Evolutionary conservation across 148 eudicot genomes (phyloP), one percentile per base, ranked within the genome.

Genomic region (Drosera capensis): DNA sequence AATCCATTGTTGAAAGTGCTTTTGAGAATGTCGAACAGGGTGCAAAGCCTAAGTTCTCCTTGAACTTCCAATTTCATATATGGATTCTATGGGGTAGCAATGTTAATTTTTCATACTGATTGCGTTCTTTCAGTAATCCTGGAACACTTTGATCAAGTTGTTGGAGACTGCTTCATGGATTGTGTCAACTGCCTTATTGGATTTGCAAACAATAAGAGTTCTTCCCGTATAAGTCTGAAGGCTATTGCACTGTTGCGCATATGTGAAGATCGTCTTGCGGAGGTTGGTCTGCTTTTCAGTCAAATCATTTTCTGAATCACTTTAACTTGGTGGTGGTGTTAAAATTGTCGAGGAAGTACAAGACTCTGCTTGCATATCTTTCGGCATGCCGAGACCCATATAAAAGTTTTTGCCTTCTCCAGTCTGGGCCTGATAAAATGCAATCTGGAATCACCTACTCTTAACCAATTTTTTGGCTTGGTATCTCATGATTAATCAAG

Each of bases 21-120:
- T 90, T 90, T 68, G 99, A 84, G 65, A 90, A 78, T 76, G 94
- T 90, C 21, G 99, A 90, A 53, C 99, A 90, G 68, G 99, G 99
- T 85, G 53, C 49, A 78, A 35, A 39, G 30, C 3, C 45, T 51
- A 20, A 21, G 19, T 51, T 24, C 14, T 46, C 19, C 23, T 39
- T 42, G 16, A 45, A 16, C 15, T 44, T 36, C 19, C 46, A 0
- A 9, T 26, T 25, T 7, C 6, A 18, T 25, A 23, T 56, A 47
- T 14, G 43, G 0, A 29, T 7, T 49, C 38, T 31, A 18, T 28
- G 52, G 14, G 46, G 25, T 63, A 41, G 23, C 54, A 43, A 7
- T 63, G 14, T 23, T 42, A 52, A 50, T 31, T 25, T 46, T 55
- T 26, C 55, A 48, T 25, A 24, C 31, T 35, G 31, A 14, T 14